Percentiles rank a stretch among this genome's conserved stretches.
Conservation (phyloP, 2,329 filamentous ascomycete species). For the Botryotinia calthae region DNA sequence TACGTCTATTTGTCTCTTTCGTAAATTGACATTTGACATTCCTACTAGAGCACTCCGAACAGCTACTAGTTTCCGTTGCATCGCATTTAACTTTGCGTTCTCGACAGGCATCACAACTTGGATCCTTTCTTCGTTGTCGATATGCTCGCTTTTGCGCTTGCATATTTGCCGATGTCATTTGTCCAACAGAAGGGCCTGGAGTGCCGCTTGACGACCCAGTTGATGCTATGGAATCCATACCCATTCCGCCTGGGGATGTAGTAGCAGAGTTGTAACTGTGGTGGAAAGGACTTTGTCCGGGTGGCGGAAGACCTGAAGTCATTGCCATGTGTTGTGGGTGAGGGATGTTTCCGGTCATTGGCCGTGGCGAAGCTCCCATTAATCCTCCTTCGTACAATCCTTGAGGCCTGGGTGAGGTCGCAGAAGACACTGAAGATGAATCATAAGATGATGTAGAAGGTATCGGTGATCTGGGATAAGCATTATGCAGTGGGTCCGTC, state of each 20-base stretch:
- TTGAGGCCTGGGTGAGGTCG: slow-evolving; percentile 56
- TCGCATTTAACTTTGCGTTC: slow-evolving; percentile 88
- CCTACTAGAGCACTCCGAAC: slow-evolving; percentile 93
- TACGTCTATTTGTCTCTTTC: slow-evolving; percentile 95
- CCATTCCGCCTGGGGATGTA: slow-evolving; percentile 41
- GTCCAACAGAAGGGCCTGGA: slow-evolving; percentile 45
- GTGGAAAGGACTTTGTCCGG: slow-evolving; percentile 34
- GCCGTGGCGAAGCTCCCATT: slow-evolving; percentile 52
- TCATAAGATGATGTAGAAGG: slow-evolving; percentile 61
- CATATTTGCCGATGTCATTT: slow-evolving; percentile 46
- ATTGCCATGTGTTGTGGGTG: slow-evolving; percentile 51
- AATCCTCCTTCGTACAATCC: slow-evolving; percentile 52
- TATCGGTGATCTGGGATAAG: slow-evolving; percentile 61
- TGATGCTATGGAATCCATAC: slow-evolving; percentile 60
- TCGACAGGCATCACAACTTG: slow-evolving; percentile 92
- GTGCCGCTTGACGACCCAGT: slow-evolving; percentile 56
- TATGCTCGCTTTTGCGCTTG: slow-evolving; percentile 90
- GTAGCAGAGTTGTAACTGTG: slow-evolving; percentile 34
- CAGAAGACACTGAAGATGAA: slow-evolving; percentile 61
- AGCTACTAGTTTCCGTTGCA: slow-evolving; percentile 92
- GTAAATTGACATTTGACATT: slow-evolving; percentile 98
- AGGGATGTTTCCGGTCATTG: slow-evolving; percentile 49
- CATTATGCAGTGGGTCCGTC: slow-evolving; percentile 56
- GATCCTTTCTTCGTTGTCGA: slow-evolving; percentile 90
- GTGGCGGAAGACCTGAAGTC: slow-evolving; percentile 47